Percentiles rank a stretch among this genome's conserved stretches.
These are phyloP conservation scores for Lachnellula willkommii DNA, from an alignment of 2,329 filamentous ascomycete genomes.

Conservation along the genomic window DNA sequence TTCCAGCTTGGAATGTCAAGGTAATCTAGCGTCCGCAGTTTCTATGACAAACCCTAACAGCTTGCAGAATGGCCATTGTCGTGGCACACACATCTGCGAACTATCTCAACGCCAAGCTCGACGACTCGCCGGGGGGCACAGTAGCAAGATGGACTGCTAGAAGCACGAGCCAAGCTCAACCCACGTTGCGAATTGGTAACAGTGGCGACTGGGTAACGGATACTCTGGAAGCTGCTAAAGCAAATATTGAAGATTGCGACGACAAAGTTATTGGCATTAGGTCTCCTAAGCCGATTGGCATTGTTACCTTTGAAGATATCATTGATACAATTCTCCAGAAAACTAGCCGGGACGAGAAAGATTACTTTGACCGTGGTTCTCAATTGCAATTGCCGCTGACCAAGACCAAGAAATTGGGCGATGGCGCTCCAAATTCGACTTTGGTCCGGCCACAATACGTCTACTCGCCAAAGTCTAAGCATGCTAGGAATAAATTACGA, in stretches of 20 bases:
- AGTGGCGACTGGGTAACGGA: constrained; percentile 14
- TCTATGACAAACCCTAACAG: background rate
- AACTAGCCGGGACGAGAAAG: constrained; percentile 21
- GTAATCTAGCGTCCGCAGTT: constrained; percentile 4
- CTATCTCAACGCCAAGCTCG: background rate
- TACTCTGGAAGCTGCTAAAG: constrained; percentile 14
- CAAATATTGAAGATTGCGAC: constrained; percentile 1
- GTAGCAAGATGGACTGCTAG: constrained; percentile 13
- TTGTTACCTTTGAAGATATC: constrained; percentile 28
- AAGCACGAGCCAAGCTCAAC: constrained; percentile 3
- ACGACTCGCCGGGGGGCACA: background rate
- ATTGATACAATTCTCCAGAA: constrained; percentile 25
- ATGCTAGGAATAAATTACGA: background rate
- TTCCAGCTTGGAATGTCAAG: constrained; percentile 28
- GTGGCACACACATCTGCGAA: no score
- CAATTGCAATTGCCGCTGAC: constrained; percentile 9
- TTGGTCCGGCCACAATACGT: background rate
- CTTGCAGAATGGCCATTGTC: constrained; percentile 24
- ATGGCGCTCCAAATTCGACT: constrained; percentile 1
- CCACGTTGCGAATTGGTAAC: background rate
- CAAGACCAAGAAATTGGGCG: constrained; percentile 17
- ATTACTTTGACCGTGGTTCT: constrained; percentile 20
- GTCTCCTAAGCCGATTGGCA: constrained; percentile 24
- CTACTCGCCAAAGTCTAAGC: background rate
- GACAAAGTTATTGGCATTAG: constrained; percentile 14